Conservation (phyloP, 371 early-diverging fungal species). For the Synchytrium microbalum region DNA sequence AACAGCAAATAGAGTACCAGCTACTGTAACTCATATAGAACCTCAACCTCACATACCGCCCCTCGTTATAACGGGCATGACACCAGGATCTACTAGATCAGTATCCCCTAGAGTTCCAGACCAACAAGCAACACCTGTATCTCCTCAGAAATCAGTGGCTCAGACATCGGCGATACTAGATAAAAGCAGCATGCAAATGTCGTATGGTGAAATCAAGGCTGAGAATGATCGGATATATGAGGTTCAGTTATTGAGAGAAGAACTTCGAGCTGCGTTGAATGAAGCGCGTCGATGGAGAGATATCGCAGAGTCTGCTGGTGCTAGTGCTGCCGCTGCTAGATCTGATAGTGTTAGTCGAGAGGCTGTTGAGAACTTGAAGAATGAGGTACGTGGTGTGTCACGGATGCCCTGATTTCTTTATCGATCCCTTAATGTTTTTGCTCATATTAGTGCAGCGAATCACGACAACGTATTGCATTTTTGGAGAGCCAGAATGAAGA, state of each 20-base stretch:
- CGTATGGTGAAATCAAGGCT: too few species aligned
- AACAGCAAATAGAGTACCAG: too few species aligned
- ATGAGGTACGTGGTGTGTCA: not conserved
- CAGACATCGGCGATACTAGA: not conserved
- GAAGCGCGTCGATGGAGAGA: not conserved
- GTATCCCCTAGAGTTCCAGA: too few species aligned
- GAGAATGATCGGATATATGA: not conserved
- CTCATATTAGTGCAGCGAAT: not conserved
- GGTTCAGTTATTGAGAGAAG: not conserved
- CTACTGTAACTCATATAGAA: too few species aligned
- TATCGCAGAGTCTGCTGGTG: not conserved
- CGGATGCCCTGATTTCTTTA: not conserved
- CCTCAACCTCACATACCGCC: not conserved
- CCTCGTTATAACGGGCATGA: not conserved
- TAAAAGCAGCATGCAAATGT: not conserved
- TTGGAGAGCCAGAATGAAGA: not conserved
- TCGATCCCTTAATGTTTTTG: too few species aligned
- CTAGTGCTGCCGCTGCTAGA: not conserved
- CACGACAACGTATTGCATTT: not conserved
- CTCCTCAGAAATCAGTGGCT: not conserved
- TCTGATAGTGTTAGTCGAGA: not conserved
- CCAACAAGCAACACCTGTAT: not conserved
- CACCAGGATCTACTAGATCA: not conserved
- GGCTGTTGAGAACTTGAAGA: not conserved
- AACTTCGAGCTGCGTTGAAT: not conserved